Evolutionary conservation across 768 basidiomycete genomes (phyloP), one percentile per base, ranked within the genome.

Genomic region (Russula griseocarnosa): DNA sequence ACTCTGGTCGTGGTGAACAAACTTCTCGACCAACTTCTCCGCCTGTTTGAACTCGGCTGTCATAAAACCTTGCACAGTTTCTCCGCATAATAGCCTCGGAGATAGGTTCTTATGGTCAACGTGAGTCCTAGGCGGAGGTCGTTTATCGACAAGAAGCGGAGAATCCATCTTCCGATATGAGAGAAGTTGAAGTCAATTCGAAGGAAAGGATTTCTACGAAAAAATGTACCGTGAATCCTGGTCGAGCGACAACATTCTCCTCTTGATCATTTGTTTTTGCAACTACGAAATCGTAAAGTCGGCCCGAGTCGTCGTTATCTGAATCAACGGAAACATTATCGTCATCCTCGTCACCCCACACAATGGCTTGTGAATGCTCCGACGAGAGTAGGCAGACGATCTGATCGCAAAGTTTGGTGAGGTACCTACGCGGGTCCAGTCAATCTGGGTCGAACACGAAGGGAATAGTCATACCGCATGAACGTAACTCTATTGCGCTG

Each of bases 231-330:
- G 70, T 74, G 65, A 84, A 84, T 0, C 83, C 83, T 3, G 73
- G 71, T 20, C 74, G 74, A 9, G 74, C 70, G 5, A 71, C 68
- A 5, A 83, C 82, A 5, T 76, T 74, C 67, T 85, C 84, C 58
- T 82, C 82, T 66, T 85, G 81, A 47, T 85, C 82, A n/a, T 77
- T 78, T 5, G 81, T 84, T 70, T 85, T 82, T 0, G 77, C 72
- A 1, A 86, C 85, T 57, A 80, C 79, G 55, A 83, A 86, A 0
- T 77, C 77, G 68, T 80, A 82, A 61, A 86, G 73, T 5, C 83
- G 75, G 46, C 82, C 82, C 3, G 71, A 73, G 18, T 77, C 75
- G 16, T 79, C 77, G 14, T 82, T 74, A 0, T 77, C 79, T 9
- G 79, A 73, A 2, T 77, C 77, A 16, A 70, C 38, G 14, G 71